These are phyloP conservation scores for Penstemon newberryi DNA, from an alignment of 257 asterid genomes.

Conservation along the genomic window DNA sequence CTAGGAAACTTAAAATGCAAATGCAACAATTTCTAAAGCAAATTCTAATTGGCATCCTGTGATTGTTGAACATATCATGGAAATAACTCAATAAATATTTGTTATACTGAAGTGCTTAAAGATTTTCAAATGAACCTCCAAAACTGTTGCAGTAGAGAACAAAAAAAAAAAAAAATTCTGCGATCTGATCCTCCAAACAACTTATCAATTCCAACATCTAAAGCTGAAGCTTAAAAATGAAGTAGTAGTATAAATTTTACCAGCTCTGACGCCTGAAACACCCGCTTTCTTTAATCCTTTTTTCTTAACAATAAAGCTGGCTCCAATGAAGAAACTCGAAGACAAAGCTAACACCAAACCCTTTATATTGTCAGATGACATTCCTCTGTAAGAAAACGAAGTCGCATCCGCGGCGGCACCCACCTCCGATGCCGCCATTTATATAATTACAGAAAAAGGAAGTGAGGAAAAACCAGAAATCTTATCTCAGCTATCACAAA, in stretches of 20 bases:
- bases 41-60: neutral
- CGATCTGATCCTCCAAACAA: neutral
- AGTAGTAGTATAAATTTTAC: conserved; percentile 31
- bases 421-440: conserved; percentile 49
- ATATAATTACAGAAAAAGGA: conserved; percentile 23
- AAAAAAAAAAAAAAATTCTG: conserved; percentile 7
- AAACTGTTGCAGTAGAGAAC: neutral
- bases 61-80: neutral
- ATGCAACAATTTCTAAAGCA: neutral
- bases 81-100: neutral
- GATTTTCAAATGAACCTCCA: neutral
- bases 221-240: conserved; percentile 14
- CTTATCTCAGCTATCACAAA: conserved; percentile 26
- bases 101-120: neutral
- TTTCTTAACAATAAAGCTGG: conserved; percentile 85
- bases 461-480: conserved; percentile 10
- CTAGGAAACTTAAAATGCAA: conserved; percentile 6
- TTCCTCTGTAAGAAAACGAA: conserved; percentile 43
- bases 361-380: conserved; percentile 76
- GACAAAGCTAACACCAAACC: conserved; percentile 75
- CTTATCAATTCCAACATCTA: conserved; percentile 17
- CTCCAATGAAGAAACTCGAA: conserved; percentile 79
- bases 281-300: conserved; percentile 86
- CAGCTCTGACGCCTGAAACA: conserved; percentile 81
- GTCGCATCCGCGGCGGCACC: conserved; percentile 29